Conservation (phyloP, 345 rosid genomes). For the Hibiscus syriacus region DNA sequence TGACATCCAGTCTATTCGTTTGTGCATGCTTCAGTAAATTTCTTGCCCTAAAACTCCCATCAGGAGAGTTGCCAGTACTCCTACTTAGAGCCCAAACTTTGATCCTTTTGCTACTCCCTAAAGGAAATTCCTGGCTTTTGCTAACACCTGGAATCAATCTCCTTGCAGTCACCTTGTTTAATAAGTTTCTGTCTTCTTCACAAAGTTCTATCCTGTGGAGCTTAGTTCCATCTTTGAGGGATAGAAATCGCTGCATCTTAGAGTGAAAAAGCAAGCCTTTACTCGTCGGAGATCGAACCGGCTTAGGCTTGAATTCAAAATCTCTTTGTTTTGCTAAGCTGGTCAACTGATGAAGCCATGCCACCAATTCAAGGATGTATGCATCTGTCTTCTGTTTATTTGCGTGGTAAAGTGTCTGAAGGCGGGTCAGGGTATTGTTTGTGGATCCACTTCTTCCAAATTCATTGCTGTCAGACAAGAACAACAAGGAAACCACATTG, state of each 20-base stretch:
- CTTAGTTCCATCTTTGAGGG: slow-evolving; percentile 21
- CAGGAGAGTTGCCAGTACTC: slow-evolving; percentile 71
- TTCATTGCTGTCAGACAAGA: slow-evolving; percentile 21
- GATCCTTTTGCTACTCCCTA: slow-evolving; percentile 25
- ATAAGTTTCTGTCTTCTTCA: slow-evolving; percentile 49
- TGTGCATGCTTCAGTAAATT: slow-evolving; percentile 14
- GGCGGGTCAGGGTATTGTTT: slow-evolving; percentile 42
- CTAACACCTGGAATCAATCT: slow-evolving; percentile 54
- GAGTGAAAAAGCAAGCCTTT: slow-evolving; percentile 22
- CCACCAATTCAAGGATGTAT: no score
- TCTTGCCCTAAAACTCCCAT: slow-evolving; percentile 11
- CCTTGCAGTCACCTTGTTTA: slow-evolving; percentile 39
- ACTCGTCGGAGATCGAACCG: slow-evolving; percentile 27
- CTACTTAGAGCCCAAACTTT: slow-evolving; percentile 42
- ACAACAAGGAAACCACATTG: not conserved
- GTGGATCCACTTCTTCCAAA: slow-evolving; percentile 19
- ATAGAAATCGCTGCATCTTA: slow-evolving; percentile 28
- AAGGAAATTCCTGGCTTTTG: slow-evolving; percentile 69
- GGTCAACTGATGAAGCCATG: slow-evolving; percentile 72
- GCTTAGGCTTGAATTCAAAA: slow-evolving; percentile 25
- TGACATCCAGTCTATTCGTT: slow-evolving; percentile 33
- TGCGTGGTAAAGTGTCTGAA: slow-evolving; percentile 81
- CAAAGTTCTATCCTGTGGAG: slow-evolving; percentile 35
- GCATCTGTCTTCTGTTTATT: slow-evolving; percentile 53
- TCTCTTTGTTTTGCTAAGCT: slow-evolving; percentile 43